Evolutionary conservation across 305 asterid genomes (phyloP).

Genomic region (Fraxinus dipetala): DNA sequence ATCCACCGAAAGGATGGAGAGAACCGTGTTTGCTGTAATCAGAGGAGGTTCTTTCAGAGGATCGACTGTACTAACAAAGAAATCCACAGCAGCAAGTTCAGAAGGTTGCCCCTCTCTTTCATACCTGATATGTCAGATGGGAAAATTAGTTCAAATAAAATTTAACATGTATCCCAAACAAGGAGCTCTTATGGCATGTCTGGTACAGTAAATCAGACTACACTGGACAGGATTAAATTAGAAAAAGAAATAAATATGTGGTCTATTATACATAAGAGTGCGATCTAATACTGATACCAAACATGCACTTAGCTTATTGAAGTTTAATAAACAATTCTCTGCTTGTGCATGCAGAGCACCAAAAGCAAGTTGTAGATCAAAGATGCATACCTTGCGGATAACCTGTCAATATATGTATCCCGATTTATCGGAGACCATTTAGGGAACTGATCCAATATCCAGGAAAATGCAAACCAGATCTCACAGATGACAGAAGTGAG

Average conservation of each 20-base stretch:
- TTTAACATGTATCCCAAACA: neutral
- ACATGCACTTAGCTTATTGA: neutral
- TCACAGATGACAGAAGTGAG: slow-evolving; percentile 92
- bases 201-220: neutral
- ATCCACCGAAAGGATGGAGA: slow-evolving; percentile 91
- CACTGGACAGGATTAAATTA: neutral
- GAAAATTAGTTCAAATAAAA: slow-evolving; percentile 9
- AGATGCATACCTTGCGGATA: slow-evolving; percentile 68
- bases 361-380: neutral
- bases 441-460: slow-evolving; percentile 98
- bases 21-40: slow-evolving; percentile 90
- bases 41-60: slow-evolving; percentile 97
- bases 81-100: slow-evolving; percentile 83
- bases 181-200: neutral
- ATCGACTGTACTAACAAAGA: slow-evolving; percentile 98
- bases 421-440: slow-evolving; percentile 88
- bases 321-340: neutral
- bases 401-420: slow-evolving; percentile 64
- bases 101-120: slow-evolving; percentile 84
- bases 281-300: neutral
- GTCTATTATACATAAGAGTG: neutral
- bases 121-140: slow-evolving; percentile 39
- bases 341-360: neutral
- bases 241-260: neutral
- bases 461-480: slow-evolving; percentile 95